phyloP scores from a whole-genome alignment of 164 flowering plant species.

The Dillenia turbinata region DNA sequence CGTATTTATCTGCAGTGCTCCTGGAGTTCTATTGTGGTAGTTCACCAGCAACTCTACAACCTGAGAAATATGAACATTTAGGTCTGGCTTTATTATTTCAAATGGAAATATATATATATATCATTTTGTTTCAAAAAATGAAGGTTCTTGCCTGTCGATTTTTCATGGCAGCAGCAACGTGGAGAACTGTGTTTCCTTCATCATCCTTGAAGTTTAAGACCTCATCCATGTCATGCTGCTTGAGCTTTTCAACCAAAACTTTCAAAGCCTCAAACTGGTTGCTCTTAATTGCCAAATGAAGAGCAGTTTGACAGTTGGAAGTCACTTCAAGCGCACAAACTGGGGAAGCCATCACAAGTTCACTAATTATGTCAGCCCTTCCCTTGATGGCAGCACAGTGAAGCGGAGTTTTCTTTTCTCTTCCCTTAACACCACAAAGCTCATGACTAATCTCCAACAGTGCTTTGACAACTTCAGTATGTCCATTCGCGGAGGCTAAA shows the following conservation, averaged over 20 bases:
- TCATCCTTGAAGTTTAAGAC: neutral
- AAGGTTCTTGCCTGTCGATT: neutral
- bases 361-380: neutral
- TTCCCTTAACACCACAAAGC: neutral
- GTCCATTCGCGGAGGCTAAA: neutral
- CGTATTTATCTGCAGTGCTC: constrained; percentile 19
- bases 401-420: neutral
- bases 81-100: too few species aligned
- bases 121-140: too few species aligned
- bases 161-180: neutral
- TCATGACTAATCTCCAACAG: neutral
- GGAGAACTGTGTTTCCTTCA: constrained; percentile 2
- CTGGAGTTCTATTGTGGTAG: neutral
- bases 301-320: neutral
- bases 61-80: constrained; percentile 8
- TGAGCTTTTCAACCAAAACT: too few species aligned
- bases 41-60: constrained; percentile 20
- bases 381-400: neutral
- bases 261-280: neutral
- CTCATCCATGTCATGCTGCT: neutral
- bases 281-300: neutral
- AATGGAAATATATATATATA: too few species aligned
- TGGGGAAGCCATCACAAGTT: neutral
- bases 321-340: neutral
- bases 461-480: neutral